These are phyloP conservation scores for Penicillium goetzii DNA, from an alignment of 495 filamentous ascomycete species.

Conservation along the genomic window DNA sequence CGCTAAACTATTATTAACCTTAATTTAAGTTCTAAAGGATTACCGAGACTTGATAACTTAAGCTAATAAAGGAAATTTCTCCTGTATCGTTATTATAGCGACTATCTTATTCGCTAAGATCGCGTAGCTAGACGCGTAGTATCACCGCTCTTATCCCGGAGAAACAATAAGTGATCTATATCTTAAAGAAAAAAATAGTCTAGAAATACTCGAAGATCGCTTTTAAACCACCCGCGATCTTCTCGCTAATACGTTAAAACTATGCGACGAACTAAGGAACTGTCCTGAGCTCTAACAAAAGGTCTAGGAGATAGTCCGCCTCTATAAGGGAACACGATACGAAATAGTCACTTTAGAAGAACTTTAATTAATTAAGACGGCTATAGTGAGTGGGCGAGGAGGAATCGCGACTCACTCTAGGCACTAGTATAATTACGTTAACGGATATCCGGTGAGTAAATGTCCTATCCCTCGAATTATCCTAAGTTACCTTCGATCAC, in stretches of 20 bases:
- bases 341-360: conserved; percentile 19
- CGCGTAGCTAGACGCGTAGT: conserved; percentile 14
- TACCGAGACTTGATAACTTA: conserved; percentile 18
- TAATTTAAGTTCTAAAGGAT: conserved; percentile 1
- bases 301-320: conserved; percentile 14
- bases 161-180: background rate
- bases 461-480: conserved; percentile 2
- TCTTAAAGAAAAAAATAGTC: background rate
- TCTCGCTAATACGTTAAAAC: conserved; percentile 7
- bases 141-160: conserved; percentile 11
- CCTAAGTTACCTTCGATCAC: conserved; percentile 7
- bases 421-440: conserved; percentile 28
- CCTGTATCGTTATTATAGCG: conserved; percentile 16
- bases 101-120: conserved; percentile 18
- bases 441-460: conserved; percentile 24
- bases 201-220: conserved; percentile 5
- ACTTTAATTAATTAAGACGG: conserved; percentile 16
- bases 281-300: conserved; percentile 14
- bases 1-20: background rate
- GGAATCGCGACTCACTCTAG: conserved; percentile 24
- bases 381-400: conserved; percentile 20
- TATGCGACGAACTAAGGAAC: conserved; percentile 15
- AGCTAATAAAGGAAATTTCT: conserved; percentile 14
- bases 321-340: conserved; percentile 18
- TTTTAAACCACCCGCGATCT: conserved; percentile 5